phyloP scores from a whole-genome alignment of 2,329 filamentous ascomycete species.

The Arthrobotrys iridis region DNA sequence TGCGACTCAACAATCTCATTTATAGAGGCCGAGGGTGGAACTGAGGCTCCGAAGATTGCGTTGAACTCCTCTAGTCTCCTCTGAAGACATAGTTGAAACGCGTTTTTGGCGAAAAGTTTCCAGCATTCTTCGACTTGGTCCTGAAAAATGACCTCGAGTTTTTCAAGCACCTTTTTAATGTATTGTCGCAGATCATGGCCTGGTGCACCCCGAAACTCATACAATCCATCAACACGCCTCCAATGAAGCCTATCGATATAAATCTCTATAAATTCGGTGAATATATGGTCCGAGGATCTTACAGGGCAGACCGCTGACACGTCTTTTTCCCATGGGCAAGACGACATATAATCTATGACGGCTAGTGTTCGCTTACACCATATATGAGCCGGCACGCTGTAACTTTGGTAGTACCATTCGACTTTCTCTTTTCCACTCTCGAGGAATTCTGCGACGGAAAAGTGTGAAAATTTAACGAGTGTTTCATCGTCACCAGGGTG shows the following conservation, averaged over 20 bases:
- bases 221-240: not conserved
- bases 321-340: not conserved
- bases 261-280: not conserved
- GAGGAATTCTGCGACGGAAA: slow-evolving; percentile 21
- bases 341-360: not conserved
- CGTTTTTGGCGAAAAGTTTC: not conserved
- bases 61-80: not conserved
- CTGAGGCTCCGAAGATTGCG: not conserved
- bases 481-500: not conserved
- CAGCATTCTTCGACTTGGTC: not conserved
- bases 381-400: too few species aligned
- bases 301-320: not conserved
- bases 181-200: not conserved
- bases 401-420: slow-evolving; percentile 22
- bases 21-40: not conserved
- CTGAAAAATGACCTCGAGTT: not conserved
- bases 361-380: not conserved
- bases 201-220: not conserved
- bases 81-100: not conserved
- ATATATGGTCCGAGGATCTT: not conserved
- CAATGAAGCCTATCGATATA: not conserved
- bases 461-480: not conserved
- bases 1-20: not conserved
- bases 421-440: not conserved
- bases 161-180: not conserved